Base-by-base conservation (phyloP, 179 eudicot genomes). In the Gypsophila paniculata region DNA sequence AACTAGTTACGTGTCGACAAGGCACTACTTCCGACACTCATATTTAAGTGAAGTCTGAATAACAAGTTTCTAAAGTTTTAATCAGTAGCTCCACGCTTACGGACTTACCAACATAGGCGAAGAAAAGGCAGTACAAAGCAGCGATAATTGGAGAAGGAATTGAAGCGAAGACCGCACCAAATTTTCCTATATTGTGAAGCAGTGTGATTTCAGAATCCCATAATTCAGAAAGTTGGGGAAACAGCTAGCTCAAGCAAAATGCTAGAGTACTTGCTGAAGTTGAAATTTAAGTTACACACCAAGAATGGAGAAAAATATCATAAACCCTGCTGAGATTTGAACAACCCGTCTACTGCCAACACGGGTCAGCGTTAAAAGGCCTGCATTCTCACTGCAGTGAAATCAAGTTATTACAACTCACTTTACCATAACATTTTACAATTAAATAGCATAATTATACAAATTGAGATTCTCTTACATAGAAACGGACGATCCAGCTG, bases 161-260 rank as follows among this genome's bases (percentile, higher is more conserved):
- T 59, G 98, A 92, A 71, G 98, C 98, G 75, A 92, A 88, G 44
- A 92, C 86, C 2, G 98, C 98, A 71, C 98, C 98, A 44, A 92
- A 92, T 82, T 92, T 92, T 36, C 98, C 96, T 92, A 89, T 53
- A 79, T n/a, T 38, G 19, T 18, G 26, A 64, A 11, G 32, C 3
- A 17, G 5, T 22, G 12, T 21, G 22, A 46, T 44, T 18, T 19
- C 68, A 65, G 44, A 59, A n/a, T n/a, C n/a, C n/a, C n/a, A n/a
- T n/a, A n/a, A n/a, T n/a, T n/a, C n/a, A n/a, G n/a, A n/a, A n/a
- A n/a, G n/a, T n/a, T n/a, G n/a, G n/a, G n/a, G n/a, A n/a, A n/a
- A n/a, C n/a, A n/a, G n/a, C n/a, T n/a, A n/a, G n/a, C n/a, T n/a
- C n/a, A n/a, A n/a, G n/a, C n/a, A n/a, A n/a, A n/a, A n/a, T n/a